Evolutionary conservation across 169 alveolate genomes (phyloP).

Genomic region (Plasmodium cynomolgi): DNA sequence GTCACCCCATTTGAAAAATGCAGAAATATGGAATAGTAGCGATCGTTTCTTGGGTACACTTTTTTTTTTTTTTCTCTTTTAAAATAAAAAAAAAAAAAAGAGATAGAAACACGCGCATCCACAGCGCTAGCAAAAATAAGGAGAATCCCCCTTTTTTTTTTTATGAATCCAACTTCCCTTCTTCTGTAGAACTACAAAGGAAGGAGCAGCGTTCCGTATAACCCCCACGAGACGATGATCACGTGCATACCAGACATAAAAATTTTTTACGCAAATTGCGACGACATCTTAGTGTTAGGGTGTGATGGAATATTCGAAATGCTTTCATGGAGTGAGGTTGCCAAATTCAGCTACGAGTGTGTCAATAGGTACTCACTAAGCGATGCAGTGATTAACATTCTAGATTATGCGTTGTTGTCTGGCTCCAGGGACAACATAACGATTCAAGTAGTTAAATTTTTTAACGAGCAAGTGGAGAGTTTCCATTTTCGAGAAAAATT

Average conservation of each 20-base stretch:
- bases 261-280: slow-evolving; percentile 59
- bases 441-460: slow-evolving; percentile 64
- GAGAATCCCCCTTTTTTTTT: background rate
- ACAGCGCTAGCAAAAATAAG: background rate
- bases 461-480: slow-evolving; percentile 25
- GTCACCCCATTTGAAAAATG: background rate
- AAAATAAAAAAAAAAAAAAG: background rate
- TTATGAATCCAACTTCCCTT: background rate
- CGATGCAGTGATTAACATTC: slow-evolving; percentile 63
- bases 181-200: slow-evolving; percentile 41
- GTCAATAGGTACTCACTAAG: slow-evolving; percentile 54
- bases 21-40: slow-evolving; percentile 1
- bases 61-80: background rate
- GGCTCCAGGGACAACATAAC: slow-evolving; percentile 72
- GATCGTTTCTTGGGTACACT: background rate
- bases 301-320: slow-evolving; percentile 74
- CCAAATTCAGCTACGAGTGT: slow-evolving; percentile 61
- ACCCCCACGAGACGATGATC: slow-evolving; percentile 65
- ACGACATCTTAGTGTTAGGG: slow-evolving; percentile 55
- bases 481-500: slow-evolving; percentile 59
- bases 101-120: background rate
- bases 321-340: slow-evolving; percentile 71
- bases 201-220: slow-evolving; percentile 15
- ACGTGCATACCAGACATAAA: slow-evolving; percentile 64
- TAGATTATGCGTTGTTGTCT: slow-evolving; percentile 63